Percentiles rank a stretch among this genome's conserved stretches.
These are phyloP conservation scores for Coprinopsis sp. DNA, from an alignment of 768 basidiomycete genomes.

Conservation along the genomic window DNA sequence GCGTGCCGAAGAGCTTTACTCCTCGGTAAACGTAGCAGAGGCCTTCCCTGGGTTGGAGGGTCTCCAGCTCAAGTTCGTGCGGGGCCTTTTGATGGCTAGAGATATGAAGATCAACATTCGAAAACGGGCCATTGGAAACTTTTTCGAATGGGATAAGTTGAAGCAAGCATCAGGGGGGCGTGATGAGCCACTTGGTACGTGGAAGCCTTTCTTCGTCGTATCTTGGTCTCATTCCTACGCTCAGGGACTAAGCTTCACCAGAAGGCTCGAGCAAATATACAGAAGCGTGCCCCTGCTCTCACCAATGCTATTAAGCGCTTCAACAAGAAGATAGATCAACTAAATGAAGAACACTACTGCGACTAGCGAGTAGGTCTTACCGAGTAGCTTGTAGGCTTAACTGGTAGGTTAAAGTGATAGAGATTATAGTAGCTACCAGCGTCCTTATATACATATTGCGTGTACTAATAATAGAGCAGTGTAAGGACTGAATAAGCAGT, in stretches of 20 bases:
- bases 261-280: constrained; percentile 25
- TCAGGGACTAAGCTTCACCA: constrained; percentile 19
- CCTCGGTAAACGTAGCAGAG: neutral
- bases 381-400: too few relatives aligned
- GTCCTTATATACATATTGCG: too few relatives aligned
- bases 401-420: too few relatives aligned
- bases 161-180: neutral
- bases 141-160: neutral
- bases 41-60: neutral
- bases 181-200: neutral
- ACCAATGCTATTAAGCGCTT: constrained; percentile 21
- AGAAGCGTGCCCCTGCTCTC: constrained; percentile 26
- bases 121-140: neutral
- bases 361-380: too few relatives aligned
- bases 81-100: neutral
- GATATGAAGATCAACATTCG: neutral
- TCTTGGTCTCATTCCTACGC: constrained; percentile 6
- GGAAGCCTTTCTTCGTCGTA: neutral
- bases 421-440: too few relatives aligned
- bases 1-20: neutral
- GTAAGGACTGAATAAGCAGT: too few relatives aligned
- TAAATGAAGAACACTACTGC: too few relatives aligned
- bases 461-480: too few relatives aligned
- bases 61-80: neutral
- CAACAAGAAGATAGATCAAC: constrained; percentile 16